Base-by-base conservation (phyloP, 768 basidiomycete genomes). In the Trametes meyenii region DNA sequence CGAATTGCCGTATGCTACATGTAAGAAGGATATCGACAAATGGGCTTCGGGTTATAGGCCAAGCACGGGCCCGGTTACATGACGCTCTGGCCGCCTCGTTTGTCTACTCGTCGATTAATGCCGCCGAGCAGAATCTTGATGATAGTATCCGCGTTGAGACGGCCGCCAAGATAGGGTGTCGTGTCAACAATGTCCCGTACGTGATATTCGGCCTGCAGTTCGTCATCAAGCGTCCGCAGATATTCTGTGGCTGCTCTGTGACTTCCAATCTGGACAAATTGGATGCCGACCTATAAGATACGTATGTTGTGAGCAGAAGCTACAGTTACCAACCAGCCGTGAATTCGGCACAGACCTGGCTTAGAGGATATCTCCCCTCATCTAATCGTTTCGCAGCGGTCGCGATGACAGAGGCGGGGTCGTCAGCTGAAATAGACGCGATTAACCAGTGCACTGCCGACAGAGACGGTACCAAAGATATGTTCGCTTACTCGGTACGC, bases 131-230 rank as follows among this genome's bases (percentile, higher is more conserved):
- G 74, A 38, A 85, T 81, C 72, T 90, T 90, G 56, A 83, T 78
- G 60, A 90, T 70, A 60, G 78, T 71, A 19, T 81, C 79, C 0
- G 79, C 77, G 40, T 70, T 79, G 61, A 88, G 64, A 29, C 74
- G 55, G 7, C 78, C 72, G 12, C 75, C 79, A 6, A 72, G 69
- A 64, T 79, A 88, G 4, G 82, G 82, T 0, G 85, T 86, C 2
- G 86, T 89, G 66, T 90, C 89, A 0, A 90, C 86, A 23, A 90
- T 90, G 67, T 90, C 89, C 36, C 85, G 77, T 17, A 85, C 74
- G 23, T 72, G 69, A 66, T 82, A 72, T 58, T 73, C 1, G 61
- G 64, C 13, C 76, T 66, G 51, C 38, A 91, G 72, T 12, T 77
- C 81, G 65, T 89, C 81, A 64, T 91, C 90, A 13, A 90, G 75